Conservation (phyloP, 2,329 filamentous ascomycete species). For the Camptophora hylomeconis region DNA sequence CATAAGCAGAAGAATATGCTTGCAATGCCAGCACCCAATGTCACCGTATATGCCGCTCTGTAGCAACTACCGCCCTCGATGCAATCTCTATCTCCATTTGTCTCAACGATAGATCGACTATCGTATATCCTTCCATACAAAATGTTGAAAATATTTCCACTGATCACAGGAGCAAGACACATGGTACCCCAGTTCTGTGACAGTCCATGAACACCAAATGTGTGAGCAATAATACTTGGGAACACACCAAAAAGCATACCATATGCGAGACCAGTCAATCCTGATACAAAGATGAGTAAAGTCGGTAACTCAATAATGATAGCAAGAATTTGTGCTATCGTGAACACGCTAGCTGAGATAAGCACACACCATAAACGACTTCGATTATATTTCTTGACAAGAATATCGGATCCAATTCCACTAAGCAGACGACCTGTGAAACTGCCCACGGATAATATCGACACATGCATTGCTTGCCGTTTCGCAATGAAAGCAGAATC, state of each 20-base stretch:
- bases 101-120: constrained; percentile 52
- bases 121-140: constrained; percentile 82
- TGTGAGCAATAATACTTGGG: constrained; percentile 77
- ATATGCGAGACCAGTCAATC: constrained; percentile 76
- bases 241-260: constrained; percentile 91
- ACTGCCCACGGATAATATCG: constrained; percentile 78
- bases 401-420: constrained; percentile 79
- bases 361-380: constrained; percentile 88
- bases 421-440: constrained; percentile 70
- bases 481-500: constrained; percentile 62
- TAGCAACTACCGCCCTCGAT: constrained; percentile 71
- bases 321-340: constrained; percentile 63
- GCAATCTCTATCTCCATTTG: constrained; percentile 61
- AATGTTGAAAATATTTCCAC: constrained; percentile 84
- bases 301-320: constrained; percentile 65
- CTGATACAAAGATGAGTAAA: constrained; percentile 63
- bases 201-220: constrained; percentile 78
- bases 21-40: constrained; percentile 24
- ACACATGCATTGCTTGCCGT: constrained; percentile 82
- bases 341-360: constrained; percentile 63
- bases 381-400: constrained; percentile 67
- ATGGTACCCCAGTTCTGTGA: constrained; percentile 96
- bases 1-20: constrained; percentile 12
- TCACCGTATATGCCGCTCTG: constrained; percentile 64
- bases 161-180: constrained; percentile 76